Evolutionary conservation across 345 rosid genomes (phyloP), one percentile per base, ranked within the genome.

Genomic region (Atalantia buxifolia): DNA sequence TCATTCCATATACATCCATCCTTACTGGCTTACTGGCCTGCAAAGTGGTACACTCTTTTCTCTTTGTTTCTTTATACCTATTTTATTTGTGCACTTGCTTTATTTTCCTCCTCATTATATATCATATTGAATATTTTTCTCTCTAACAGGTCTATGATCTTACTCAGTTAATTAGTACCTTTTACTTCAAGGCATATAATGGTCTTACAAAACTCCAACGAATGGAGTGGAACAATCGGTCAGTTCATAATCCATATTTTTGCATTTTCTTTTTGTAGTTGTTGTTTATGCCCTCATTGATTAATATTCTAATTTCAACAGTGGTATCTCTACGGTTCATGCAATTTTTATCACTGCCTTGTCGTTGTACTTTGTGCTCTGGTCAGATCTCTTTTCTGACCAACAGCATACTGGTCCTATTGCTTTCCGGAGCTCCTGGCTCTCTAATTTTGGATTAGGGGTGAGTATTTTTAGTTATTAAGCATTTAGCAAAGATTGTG

Each of bases 201-300:
- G 81, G 82, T 77, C 91, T 95, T 59, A 82, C 93, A 38, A 89
- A 90, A 77, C 57, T 83, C 38, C 92, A 95, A 72, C 87, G 88
- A 59, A 75, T 86, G 66, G 98, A 95, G 76, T 95, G 98, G 98
- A 93, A 92, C 80, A 93, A 95, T 65, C 85, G 98, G 98, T 92
- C 80, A 84, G 83, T 66, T 21, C 14, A 53, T 53, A 69, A 60
- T 61, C 56, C 66, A 7, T 62, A 45, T 14, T 35, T n/a, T 36
- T 40, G 22, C 53, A 4, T 63, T 68, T 80, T 64, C 18, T 31
- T 42, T 77, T 55, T 64, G 33, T 22, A 59, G 25, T 36, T 82
- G 24, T 76, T 64, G 57, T 64, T 36, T 71, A 64, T 68, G 36
- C 57, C 64, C 61, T 62, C 61, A 24, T 78, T 69, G 71, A 25